phyloP scores from a whole-genome alignment of 139 green algal genomes.

The Picochlorum costavermella region DNA sequence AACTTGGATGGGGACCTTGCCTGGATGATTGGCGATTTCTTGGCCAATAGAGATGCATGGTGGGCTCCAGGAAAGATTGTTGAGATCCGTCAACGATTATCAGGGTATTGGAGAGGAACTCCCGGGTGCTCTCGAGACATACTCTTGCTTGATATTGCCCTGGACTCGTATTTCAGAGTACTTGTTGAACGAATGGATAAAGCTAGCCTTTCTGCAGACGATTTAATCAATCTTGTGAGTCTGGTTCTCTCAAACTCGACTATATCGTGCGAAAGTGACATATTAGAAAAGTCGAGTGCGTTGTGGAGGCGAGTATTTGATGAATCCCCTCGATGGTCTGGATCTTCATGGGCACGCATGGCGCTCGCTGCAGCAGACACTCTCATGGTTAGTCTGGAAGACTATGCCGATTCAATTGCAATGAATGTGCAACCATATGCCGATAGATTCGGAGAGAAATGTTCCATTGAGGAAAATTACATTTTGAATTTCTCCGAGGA shows the following conservation, averaged over 20 bases:
- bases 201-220: constrained; percentile 37
- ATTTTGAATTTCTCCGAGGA: constrained; percentile 86
- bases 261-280: constrained; percentile 38
- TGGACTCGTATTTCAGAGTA: constrained; percentile 79
- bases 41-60: constrained; percentile 73
- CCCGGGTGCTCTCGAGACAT: constrained; percentile 59
- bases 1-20: constrained; percentile 50
- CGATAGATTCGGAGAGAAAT: constrained; percentile 42
- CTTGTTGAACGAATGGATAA: constrained; percentile 60
- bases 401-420: constrained; percentile 58
- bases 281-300: constrained; percentile 38
- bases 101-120: constrained; percentile 45
- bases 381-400: constrained; percentile 47
- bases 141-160: constrained; percentile 81
- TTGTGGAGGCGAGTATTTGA: constrained; percentile 36
- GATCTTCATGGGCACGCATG: constrained; percentile 45
- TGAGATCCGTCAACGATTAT: constrained; percentile 56
- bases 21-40: constrained; percentile 67
- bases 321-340: constrained; percentile 41
- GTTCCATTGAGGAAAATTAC: constrained; percentile 49
- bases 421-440: constrained; percentile 57
- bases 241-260: constrained; percentile 57
- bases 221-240: constrained; percentile 43
- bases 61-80: constrained; percentile 90
- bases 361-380: constrained; percentile 60